Conservation (phyloP, 2,329 filamentous ascomycete species). For the Grosmannia serpens region DNA sequence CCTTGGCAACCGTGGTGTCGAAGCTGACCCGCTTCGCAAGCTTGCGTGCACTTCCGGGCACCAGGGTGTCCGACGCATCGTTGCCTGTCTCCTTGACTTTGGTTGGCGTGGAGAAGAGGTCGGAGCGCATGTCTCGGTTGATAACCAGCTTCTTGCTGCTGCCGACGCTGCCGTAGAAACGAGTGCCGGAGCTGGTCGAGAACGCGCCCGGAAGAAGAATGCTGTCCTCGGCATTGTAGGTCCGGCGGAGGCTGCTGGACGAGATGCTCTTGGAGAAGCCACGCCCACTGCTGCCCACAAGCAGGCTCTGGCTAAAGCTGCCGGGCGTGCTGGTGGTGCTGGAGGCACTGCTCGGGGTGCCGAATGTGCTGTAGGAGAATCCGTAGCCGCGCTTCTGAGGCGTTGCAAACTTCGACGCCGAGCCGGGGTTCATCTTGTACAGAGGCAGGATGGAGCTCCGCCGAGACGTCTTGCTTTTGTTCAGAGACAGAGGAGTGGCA, state of each 20-base stretch:
- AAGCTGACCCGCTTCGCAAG: conserved; percentile 87
- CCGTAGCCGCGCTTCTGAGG: conserved; percentile 82
- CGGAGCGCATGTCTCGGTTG: conserved; percentile 71
- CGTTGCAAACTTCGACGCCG: conserved; percentile 67
- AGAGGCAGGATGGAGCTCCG: conserved; percentile 72
- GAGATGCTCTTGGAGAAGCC: conserved; percentile 75
- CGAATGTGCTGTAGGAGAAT: conserved; percentile 87
- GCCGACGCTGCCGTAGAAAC: conserved; percentile 54
- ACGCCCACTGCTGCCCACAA: conserved; percentile 56
- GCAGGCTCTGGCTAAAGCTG: conserved; percentile 49
- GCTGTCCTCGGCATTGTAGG: conserved; percentile 72
- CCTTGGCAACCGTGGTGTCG: conserved; percentile 49
- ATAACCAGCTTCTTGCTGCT: conserved; percentile 88
- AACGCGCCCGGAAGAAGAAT: conserved; percentile 79
- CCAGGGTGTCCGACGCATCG: conserved; percentile 19
- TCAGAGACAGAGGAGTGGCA: conserved; percentile 75
- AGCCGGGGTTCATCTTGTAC: conserved; percentile 75
- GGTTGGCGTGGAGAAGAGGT: conserved; percentile 51
- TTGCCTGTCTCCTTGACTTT: conserved; percentile 36
- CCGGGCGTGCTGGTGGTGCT: conserved; percentile 60
- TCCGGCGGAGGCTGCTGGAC: conserved; percentile 72
- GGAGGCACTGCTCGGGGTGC: conserved; percentile 62
- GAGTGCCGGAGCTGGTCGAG: conserved; percentile 52
- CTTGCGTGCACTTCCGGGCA: conserved; percentile 30
- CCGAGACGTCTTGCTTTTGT: conserved; percentile 56